Evolutionary conservation across 2,329 filamentous ascomycete species (phyloP).

Genomic region (Neonectria punicea): DNA sequence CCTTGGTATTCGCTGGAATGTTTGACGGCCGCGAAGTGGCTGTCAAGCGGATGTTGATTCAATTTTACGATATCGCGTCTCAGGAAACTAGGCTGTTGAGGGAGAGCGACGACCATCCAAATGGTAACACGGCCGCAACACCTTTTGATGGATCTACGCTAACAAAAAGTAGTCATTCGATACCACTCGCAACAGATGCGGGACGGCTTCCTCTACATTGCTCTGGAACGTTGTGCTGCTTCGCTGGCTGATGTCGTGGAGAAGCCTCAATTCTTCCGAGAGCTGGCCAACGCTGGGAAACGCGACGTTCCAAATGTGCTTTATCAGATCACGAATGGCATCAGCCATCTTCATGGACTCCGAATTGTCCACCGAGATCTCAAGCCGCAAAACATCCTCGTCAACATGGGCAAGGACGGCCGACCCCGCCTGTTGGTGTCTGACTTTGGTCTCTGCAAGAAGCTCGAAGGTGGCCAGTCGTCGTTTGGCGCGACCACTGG

Average conservation of each 20-base stretch:
- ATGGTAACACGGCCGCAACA: constrained; percentile 61
- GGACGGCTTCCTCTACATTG: constrained; percentile 93
- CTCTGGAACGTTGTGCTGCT: constrained; percentile 91
- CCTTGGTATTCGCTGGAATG: constrained; percentile 91
- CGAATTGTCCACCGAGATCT: constrained; percentile 97
- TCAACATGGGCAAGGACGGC: constrained; percentile 76
- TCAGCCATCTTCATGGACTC: constrained; percentile 88
- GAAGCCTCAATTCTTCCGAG: constrained; percentile 72
- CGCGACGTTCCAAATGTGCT: constrained; percentile 82
- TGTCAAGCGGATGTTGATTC: constrained; percentile 95
- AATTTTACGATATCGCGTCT: constrained; percentile 94
- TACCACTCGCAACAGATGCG: constrained; percentile 94
- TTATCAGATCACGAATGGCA: constrained; percentile 88
- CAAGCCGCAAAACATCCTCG: constrained; percentile 97
- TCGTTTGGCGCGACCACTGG: constrained; percentile 95
- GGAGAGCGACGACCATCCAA: constrained; percentile 94
- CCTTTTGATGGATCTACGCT: constrained; percentile 1
- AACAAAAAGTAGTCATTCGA: constrained; percentile 76
- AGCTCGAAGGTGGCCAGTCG: constrained; percentile 91
- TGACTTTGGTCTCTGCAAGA: constrained; percentile 98
- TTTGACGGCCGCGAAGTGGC: constrained; percentile 94
- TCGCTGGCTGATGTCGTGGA: constrained; percentile 93
- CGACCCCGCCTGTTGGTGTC: constrained; percentile 91
- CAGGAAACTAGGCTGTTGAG: constrained; percentile 91
- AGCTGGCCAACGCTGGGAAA: constrained; percentile 77